Percentiles rank a stretch among this genome's conserved stretches.
Evolutionary conservation across 495 filamentous ascomycete genomes (phyloP).

Genomic region (Aspergillus hancockii): DNA sequence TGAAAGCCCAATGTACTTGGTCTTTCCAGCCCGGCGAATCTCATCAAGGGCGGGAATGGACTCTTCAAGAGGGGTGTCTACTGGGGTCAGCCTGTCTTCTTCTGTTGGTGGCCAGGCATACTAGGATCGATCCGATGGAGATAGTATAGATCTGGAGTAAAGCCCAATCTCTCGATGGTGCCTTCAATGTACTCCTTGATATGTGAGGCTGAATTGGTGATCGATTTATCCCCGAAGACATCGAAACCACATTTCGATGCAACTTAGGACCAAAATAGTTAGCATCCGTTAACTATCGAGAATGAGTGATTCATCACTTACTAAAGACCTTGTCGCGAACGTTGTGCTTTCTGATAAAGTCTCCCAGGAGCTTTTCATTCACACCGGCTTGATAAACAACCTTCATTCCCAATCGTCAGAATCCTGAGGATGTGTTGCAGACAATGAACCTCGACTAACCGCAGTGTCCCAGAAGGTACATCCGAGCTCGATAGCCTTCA

Average conservation of each 20-base stretch:
- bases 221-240: slow-evolving; percentile 24
- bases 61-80: slow-evolving; percentile 50
- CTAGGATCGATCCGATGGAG: slow-evolving; percentile 44
- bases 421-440: background rate
- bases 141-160: slow-evolving; percentile 48
- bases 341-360: slow-evolving; percentile 55
- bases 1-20: slow-evolving; percentile 49
- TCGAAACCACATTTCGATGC: slow-evolving; percentile 51
- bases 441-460: slow-evolving; percentile 23
- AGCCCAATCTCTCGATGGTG: slow-evolving; percentile 51
- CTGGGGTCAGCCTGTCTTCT: background rate
- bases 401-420: slow-evolving; percentile 17
- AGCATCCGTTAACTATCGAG: background rate
- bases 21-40: slow-evolving; percentile 47
- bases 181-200: slow-evolving; percentile 55
- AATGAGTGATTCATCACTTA: slow-evolving; percentile 14
- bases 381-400: slow-evolving; percentile 50
- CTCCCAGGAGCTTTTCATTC: slow-evolving; percentile 53
- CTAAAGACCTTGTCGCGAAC: slow-evolving; percentile 49
- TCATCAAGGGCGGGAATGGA: slow-evolving; percentile 49
- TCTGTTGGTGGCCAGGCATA: slow-evolving; percentile 14
- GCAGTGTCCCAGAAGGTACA: slow-evolving; percentile 58
- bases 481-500: slow-evolving; percentile 52
- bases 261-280: slow-evolving; percentile 28
- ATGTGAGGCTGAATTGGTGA: slow-evolving; percentile 51